Base-by-base conservation (phyloP, 2,329 filamentous ascomycete genomes). In the Curvularia sp. region DNA sequence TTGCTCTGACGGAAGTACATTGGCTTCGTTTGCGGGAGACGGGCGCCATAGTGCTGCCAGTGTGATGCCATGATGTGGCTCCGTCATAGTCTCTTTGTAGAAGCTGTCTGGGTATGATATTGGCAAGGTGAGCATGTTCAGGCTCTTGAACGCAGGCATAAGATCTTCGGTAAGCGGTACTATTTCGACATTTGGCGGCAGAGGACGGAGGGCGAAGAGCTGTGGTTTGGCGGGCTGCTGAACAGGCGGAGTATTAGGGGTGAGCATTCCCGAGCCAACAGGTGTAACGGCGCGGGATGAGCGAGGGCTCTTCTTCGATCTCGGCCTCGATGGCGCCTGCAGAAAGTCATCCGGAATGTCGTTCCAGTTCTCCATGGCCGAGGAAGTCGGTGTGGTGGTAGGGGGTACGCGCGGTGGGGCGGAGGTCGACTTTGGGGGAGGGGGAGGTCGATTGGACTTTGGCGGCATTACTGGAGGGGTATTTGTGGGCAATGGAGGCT, bases 61-160 rank as follows among this genome's bases (percentile, higher is more conserved):
- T 8, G 86, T 86, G 53, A 89, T 73, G 57, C 82, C 80, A 41
- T 81, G 77, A 44, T 83, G 72, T 2, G 81, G 78, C 55, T 88
- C 85, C 2, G 82, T 80, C 70, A 88, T 79, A 41, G 82, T 86
- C 58, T 86, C 84, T 20, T 81, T 82, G 77, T 86, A 89, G 79
- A 88, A 89, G 18, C 79, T 81, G 47, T 83, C 81, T 3, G 85
- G 82, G 68, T 89, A 89, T 53, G 84, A 81, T 56, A 89, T 84
- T 6, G 86, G 87, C 1, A 89, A 79, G 1, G 87, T 80, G 4
- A 87, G 76, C 53, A 81, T 78, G 50, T 84, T 87, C 30, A 89
- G 82, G 18, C 83, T 83, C 66, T 83, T 84, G 70, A 88, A 81
- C 7, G 82, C 81, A 20, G 82, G 80, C 38, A 89, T 78, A 67